Conservation (phyloP, 345 rosid species). For the Nasturtium officinale region DNA sequence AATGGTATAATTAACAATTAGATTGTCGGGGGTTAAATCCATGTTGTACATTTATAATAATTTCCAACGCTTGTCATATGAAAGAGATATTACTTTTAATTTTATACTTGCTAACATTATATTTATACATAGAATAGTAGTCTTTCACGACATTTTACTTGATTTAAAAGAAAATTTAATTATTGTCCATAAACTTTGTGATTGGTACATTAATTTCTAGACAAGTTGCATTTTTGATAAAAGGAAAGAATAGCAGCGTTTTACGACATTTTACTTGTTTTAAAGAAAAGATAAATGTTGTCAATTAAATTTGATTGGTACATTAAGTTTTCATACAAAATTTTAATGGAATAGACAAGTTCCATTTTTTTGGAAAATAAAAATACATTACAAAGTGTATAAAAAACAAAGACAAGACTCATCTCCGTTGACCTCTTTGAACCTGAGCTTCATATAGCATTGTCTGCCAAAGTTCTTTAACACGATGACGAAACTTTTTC, state of each 20-base stretch:
- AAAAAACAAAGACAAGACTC: background rate
- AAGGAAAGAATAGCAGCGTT: background rate
- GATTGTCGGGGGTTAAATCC: too few species aligned
- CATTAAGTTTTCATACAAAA: background rate
- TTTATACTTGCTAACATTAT: too few species aligned
- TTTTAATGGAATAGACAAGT: background rate
- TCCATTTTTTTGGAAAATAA: background rate
- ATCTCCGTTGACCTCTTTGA: constrained; percentile 1
- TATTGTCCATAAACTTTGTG: background rate
- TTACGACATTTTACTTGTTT: background rate
- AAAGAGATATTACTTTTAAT: too few species aligned
- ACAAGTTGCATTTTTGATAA: background rate
- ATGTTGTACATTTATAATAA: too few species aligned
- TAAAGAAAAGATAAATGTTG: background rate
- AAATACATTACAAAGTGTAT: too few species aligned
- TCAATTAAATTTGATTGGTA: too few species aligned
- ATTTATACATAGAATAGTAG: too few species aligned
- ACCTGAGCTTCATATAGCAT: constrained; percentile 58
- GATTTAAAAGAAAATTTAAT: too few species aligned
- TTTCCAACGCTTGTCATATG: too few species aligned
- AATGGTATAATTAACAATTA: background rate
- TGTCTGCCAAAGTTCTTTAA: constrained; percentile 60
- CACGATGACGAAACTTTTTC: constrained; percentile 50
- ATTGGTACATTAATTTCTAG: background rate
- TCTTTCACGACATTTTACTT: too few species aligned